phyloP scores from a whole-genome alignment of 2,329 filamentous ascomycete genomes.

The Trichoderma sp. region DNA sequence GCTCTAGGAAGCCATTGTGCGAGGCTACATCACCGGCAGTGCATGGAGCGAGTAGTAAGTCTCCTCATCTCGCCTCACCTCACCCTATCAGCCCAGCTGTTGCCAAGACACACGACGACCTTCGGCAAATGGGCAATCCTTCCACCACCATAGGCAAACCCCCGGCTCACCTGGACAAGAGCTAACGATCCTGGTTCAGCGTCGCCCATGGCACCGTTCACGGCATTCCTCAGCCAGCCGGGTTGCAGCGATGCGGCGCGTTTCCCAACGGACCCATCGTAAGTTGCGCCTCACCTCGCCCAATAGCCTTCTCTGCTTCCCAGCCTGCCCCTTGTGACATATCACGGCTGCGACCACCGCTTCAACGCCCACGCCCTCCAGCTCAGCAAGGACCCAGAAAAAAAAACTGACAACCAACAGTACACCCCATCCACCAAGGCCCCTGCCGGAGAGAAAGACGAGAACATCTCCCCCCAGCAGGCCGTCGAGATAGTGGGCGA shows the following conservation, averaged over 20 bases:
- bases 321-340: background rate
- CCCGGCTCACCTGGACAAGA: slow-evolving; percentile 42
- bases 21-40: slow-evolving; percentile 83
- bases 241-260: slow-evolving; percentile 67
- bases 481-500: slow-evolving; percentile 45
- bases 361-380: background rate
- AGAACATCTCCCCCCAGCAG: slow-evolving; percentile 75
- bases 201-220: slow-evolving; percentile 59
- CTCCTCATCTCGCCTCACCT: background rate
- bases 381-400: background rate
- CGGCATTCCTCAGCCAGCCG: slow-evolving; percentile 65
- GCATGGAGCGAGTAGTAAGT: slow-evolving; percentile 65
- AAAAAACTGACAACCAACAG: background rate
- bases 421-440: slow-evolving; percentile 78
- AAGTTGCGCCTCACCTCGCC: background rate
- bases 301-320: background rate
- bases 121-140: background rate
- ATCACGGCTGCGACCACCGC: background rate
- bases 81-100: background rate
- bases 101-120: background rate
- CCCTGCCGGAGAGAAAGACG: slow-evolving; percentile 70
- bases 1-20: slow-evolving; percentile 39
- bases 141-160: background rate
- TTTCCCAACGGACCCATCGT: slow-evolving; percentile 58
- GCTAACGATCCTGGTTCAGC: slow-evolving; percentile 41